These are phyloP conservation scores for Pisolithus marmoratus DNA, from an alignment of 768 basidiomycete genomes.

Conservation along the genomic window DNA sequence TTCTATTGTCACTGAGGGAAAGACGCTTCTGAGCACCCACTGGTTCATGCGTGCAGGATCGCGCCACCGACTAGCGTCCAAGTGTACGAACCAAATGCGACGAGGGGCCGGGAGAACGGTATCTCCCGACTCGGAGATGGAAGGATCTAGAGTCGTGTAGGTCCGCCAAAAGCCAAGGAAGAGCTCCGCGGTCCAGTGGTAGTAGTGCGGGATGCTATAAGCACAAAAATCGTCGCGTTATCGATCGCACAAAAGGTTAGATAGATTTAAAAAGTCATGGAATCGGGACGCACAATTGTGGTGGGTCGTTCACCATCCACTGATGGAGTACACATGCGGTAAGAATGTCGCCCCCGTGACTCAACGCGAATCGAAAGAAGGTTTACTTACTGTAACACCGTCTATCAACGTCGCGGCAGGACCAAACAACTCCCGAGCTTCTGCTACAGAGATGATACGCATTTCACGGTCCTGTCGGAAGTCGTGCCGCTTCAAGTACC, in stretches of 20 bases:
- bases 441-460: constrained; percentile 60
- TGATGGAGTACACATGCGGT: constrained; percentile 21
- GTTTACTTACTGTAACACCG: constrained; percentile 59
- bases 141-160: constrained; percentile 74
- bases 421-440: constrained; percentile 69
- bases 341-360: too few relatives aligned
- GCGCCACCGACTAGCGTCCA: constrained; percentile 76
- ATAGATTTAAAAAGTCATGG: too few relatives aligned
- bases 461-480: constrained; percentile 80
- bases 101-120: constrained; percentile 70
- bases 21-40: constrained; percentile 71
- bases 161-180: constrained; percentile 92
- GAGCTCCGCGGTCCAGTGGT: constrained; percentile 90
- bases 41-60: constrained; percentile 92
- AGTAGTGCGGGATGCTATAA: constrained; percentile 80
- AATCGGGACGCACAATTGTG: constrained; percentile 61
- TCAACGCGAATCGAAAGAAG: background rate
- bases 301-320: constrained; percentile 80
- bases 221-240: background rate
- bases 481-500: constrained; percentile 47
- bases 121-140: constrained; percentile 58
- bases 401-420: constrained; percentile 67
- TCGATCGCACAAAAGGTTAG: background rate
- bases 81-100: constrained; percentile 70
- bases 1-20: constrained; percentile 78